Base-by-base conservation (phyloP, 306 rosid species). In the Biancaea sappan region DNA sequence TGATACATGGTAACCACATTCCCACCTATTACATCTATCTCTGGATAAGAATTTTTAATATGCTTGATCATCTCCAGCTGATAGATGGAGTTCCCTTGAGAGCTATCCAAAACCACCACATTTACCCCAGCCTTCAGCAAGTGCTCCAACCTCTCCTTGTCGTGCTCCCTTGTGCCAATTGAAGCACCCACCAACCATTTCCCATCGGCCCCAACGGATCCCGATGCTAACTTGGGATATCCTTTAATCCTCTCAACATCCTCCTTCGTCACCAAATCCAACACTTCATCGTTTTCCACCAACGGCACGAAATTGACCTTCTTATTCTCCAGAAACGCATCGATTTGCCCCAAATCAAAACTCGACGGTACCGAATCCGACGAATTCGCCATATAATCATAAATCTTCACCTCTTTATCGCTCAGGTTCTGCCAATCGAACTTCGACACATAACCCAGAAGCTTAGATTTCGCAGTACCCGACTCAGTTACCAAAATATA, bases 31-130 rank as follows among this genome's bases (percentile, higher is more conserved):
- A 92, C 96, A 84, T 94, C 99, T 62, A 94, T 75, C 19, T 81
- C 85, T 15, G 89, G 89, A 54, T 92, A 87, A 24, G 28, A 66
- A 29, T 32, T 81, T 74, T 92, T 94, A 44, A 90, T 79, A 37
- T 86, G 84, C 87, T 94, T 94, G 16, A 92, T 86, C 99, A 94
- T 90, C 60, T 94, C 96, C 77, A 86, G 73, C 62, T 94, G 99
- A 79, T 92, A 94, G 69, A 66, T 71, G 22, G 97, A 92, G 80
- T 92, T 94, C 67, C 99, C 99, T 37, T 94, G 99, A 21, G 99
- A 92, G 40, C 99, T 94, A 80, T 94, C 99, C 72, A 94, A 68
- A 28, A 92, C 95, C 62, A 92, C 91, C 2, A 83, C 97, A 69
- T 94, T 90, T 69, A 88, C 76, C 31, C 96, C 97, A 57, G 87